phyloP scores from a whole-genome alignment of 208 protist genomes.

The Jaenimonas drosophilae region DNA sequence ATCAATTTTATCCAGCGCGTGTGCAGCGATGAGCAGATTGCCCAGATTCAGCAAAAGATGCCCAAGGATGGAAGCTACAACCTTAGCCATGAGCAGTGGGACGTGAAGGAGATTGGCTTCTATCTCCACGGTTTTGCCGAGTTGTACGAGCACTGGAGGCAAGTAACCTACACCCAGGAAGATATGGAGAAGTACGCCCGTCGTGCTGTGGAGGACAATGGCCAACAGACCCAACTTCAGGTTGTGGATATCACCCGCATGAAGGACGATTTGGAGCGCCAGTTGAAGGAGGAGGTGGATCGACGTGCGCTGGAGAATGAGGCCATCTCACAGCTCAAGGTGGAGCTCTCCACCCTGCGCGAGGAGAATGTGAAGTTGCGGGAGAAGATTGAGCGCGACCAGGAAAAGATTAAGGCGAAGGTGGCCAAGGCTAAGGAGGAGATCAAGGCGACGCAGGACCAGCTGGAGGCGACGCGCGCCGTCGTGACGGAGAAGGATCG shows the following conservation, averaged over 20 bases:
- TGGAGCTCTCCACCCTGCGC: slow-evolving; percentile 56
- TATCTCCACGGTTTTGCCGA: slow-evolving; percentile 68
- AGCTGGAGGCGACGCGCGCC: slow-evolving; percentile 44
- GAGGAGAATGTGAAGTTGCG: slow-evolving; percentile 83
- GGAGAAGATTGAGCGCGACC: slow-evolving; percentile 86
- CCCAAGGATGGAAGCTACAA: slow-evolving; percentile 63
- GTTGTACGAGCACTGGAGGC: slow-evolving; percentile 66
- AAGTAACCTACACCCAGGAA: slow-evolving; percentile 73
- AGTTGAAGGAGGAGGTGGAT: slow-evolving; percentile 61
- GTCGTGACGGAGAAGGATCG: slow-evolving; percentile 57
- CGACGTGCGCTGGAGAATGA: slow-evolving; percentile 54
- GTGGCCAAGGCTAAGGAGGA: slow-evolving; percentile 74
- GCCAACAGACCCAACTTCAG: slow-evolving; percentile 67
- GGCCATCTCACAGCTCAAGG: slow-evolving; percentile 64
- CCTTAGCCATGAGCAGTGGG: slow-evolving; percentile 53
- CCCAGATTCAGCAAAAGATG: slow-evolving; percentile 43
- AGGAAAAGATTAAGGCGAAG: slow-evolving; percentile 88
- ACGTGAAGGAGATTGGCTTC: slow-evolving; percentile 79
- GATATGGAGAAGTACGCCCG: slow-evolving; percentile 83
- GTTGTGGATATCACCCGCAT: slow-evolving; percentile 48
- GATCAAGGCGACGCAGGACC: slow-evolving; percentile 57
- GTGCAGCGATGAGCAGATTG: slow-evolving; percentile 62
- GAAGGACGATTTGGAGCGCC: slow-evolving; percentile 52
- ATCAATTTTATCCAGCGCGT: slow-evolving; percentile 87
- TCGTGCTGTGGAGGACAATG: slow-evolving; percentile 37